These are phyloP conservation scores for Saturnispora silvae DNA, from an alignment of 805 yeast genomes.

Conservation along the genomic window DNA sequence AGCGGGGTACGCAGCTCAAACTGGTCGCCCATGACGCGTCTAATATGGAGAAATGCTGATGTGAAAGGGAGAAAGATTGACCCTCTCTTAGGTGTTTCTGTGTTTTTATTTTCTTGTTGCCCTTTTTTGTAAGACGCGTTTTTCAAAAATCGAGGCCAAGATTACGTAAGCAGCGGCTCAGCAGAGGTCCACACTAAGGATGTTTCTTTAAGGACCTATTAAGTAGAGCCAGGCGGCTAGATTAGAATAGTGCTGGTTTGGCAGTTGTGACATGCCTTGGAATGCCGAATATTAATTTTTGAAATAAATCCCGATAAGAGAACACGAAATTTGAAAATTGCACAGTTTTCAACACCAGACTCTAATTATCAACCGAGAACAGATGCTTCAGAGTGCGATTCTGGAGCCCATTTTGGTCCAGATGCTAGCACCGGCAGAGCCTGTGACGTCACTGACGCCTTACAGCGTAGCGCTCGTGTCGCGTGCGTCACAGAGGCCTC, in stretches of 20 bases:
- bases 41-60: background rate
- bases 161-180: background rate
- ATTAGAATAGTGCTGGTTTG: too few species aligned
- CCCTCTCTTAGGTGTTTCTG: slow-evolving; percentile 1
- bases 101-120: slow-evolving; percentile 1
- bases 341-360: background rate
- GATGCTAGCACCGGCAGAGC: slow-evolving; percentile 19
- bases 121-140: background rate
- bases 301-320: too few species aligned
- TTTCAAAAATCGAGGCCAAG: background rate
- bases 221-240: too few species aligned
- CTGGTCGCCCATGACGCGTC: slow-evolving; percentile 3
- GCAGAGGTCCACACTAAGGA: too few species aligned
- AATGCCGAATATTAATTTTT: too few species aligned
- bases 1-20: slow-evolving; percentile 5
- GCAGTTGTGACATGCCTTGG: too few species aligned
- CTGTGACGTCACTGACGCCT: slow-evolving; percentile 19
- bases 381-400: slow-evolving; percentile 24
- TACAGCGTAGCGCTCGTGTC: slow-evolving; percentile 25
- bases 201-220: too few species aligned
- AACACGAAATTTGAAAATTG: too few species aligned
- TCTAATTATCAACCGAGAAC: background rate
- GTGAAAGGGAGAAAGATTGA: background rate
- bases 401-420: slow-evolving; percentile 21
- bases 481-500: slow-evolving; percentile 18